Conservation (phyloP, 768 basidiomycete species). For the Macrolepiota albuminosa region DNA sequence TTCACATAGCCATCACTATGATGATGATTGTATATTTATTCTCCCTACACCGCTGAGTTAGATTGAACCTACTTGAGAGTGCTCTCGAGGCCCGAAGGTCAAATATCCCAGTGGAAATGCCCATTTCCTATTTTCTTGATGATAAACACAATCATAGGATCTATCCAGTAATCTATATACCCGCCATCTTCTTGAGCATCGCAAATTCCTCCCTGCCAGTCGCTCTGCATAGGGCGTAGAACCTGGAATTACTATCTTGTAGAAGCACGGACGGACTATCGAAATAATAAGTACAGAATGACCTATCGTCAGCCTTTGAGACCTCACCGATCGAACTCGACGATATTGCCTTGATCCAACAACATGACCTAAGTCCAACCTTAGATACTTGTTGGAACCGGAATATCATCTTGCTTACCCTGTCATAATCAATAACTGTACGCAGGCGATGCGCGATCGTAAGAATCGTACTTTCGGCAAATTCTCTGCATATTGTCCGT, state of each 20-base stretch:
- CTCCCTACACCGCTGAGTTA: not conserved
- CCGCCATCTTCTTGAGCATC: slow-evolving; percentile 64
- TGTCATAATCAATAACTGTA: slow-evolving; percentile 81
- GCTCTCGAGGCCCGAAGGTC: not conserved
- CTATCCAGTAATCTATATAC: slow-evolving; percentile 18
- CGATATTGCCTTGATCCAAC: slow-evolving; percentile 72
- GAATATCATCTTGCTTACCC: slow-evolving; percentile 48
- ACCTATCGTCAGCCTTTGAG: not conserved
- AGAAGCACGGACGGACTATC: slow-evolving; percentile 51
- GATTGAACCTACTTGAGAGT: too few relatives aligned
- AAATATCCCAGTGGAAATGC: not conserved
- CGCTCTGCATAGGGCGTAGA: slow-evolving; percentile 67
- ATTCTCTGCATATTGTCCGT: slow-evolving; percentile 43
- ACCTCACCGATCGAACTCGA: slow-evolving; percentile 63
- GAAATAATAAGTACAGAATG: not conserved
- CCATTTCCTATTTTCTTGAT: not conserved
- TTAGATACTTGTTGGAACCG: not conserved
- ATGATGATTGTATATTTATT: not conserved
- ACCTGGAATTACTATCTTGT: slow-evolving; percentile 51
- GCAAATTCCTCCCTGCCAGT: slow-evolving; percentile 70
- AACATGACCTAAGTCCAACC: slow-evolving; percentile 54
- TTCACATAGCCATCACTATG: not conserved
- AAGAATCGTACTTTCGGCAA: slow-evolving; percentile 74
- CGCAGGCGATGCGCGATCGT: slow-evolving; percentile 80
- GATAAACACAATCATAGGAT: not conserved